Conservation (phyloP, 2,329 filamentous ascomycete species). For the Pseudogymnoascus pannorum region DNA sequence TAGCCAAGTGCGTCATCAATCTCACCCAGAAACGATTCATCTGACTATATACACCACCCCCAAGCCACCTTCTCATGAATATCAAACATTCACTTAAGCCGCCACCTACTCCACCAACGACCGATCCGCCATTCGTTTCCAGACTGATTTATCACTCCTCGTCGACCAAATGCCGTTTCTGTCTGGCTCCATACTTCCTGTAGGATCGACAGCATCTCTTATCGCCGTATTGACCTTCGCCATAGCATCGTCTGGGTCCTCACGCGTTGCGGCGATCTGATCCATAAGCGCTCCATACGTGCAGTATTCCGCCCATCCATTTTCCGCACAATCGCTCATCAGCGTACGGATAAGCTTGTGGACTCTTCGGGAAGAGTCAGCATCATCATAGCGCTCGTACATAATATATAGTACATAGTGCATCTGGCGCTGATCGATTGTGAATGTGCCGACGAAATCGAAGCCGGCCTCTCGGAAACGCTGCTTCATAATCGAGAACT, state of each 20-base stretch:
- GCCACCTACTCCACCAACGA: not conserved
- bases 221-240: conserved; percentile 38
- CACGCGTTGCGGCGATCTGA: conserved; percentile 38
- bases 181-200: conserved; percentile 40
- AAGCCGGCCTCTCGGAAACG: conserved; percentile 38
- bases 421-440: conserved; percentile 46
- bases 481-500: conserved; percentile 36
- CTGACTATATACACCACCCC: not conserved
- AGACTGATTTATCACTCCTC: conserved; percentile 6
- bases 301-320: conserved; percentile 39
- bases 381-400: conserved; percentile 40
- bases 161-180: conserved; percentile 38
- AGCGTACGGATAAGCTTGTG: conserved; percentile 33
- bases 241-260: conserved; percentile 34
- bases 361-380: conserved; percentile 32
- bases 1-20: not conserved
- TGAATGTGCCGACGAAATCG: conserved; percentile 45
- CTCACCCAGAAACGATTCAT: not conserved
- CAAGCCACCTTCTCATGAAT: not conserved
- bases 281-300: conserved; percentile 40
- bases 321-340: conserved; percentile 33
- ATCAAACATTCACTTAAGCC: not conserved
- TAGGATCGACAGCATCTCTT: conserved; percentile 41
- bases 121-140: not conserved
- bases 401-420: conserved; percentile 49